phyloP scores from a whole-genome alignment of 225 moss, liverwort and hornwort species.

The Physcomitrellopsis africana region DNA sequence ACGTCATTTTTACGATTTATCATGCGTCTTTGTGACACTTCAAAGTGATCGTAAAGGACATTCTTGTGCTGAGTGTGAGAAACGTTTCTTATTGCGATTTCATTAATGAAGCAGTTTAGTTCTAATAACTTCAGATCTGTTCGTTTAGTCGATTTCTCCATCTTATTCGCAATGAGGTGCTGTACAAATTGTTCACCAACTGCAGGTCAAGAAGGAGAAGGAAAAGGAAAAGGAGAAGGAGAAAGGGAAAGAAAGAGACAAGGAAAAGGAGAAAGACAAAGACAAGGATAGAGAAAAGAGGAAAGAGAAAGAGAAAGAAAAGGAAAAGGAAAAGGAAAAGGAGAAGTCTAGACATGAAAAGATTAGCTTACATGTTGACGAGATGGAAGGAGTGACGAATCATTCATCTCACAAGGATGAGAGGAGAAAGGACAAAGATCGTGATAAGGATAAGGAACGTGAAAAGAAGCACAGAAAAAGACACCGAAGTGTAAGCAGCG shows the following conservation, averaged over 20 bases:
- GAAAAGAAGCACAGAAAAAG: constrained; percentile 97
- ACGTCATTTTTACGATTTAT: not conserved
- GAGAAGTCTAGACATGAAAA: constrained; percentile 81
- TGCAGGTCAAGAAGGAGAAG: constrained; percentile 47
- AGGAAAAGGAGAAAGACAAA: constrained; percentile 40
- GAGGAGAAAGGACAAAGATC: constrained; percentile 91
- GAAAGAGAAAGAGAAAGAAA: constrained; percentile 32
- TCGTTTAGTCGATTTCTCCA: constrained; percentile 1
- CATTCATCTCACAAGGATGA: constrained; percentile 81
- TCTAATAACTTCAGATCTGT: not conserved
- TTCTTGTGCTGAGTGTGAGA: not conserved
- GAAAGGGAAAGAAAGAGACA: constrained; percentile 43
- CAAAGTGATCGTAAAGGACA: not conserved
- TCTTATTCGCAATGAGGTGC: constrained; percentile 2
- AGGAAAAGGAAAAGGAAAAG: constrained; percentile 59
- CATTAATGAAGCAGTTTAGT: not conserved
- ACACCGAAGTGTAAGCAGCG: constrained; percentile 94
- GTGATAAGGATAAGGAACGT: constrained; percentile 90
- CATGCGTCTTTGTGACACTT: not conserved
- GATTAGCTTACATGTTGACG: constrained; percentile 52
- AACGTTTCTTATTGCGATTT: not conserved
- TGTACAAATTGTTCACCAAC: not conserved
- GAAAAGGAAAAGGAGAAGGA: constrained; percentile 52
- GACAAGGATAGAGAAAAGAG: constrained; percentile 36
- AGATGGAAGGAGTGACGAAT: constrained; percentile 62